Conservation (phyloP, 352 stramenopile species). For the Globisporangium carolinianum region DNA sequence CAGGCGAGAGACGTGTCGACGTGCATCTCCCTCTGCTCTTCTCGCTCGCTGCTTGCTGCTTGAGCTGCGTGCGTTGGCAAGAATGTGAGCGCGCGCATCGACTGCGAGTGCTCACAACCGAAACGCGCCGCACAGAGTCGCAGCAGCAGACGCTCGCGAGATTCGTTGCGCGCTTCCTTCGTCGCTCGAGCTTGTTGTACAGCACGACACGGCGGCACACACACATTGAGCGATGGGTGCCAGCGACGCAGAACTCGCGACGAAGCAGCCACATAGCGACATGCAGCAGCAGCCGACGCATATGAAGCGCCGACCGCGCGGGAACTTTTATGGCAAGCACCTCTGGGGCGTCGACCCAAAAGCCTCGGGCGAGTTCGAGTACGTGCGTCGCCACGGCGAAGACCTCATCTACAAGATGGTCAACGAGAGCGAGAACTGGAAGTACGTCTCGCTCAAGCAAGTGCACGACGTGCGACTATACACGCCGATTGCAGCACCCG, state of each 20-base stretch:
- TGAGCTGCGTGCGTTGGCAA: no score
- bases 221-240: neutral
- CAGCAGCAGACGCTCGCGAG: no score
- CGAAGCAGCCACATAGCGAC: neutral
- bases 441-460: conserved; percentile 49
- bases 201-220: neutral
- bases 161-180: no score
- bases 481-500: conserved; percentile 25
- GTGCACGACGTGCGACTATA: conserved; percentile 65
- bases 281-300: neutral
- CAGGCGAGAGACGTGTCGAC: no score
- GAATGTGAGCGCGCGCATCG: no score
- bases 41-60: no score
- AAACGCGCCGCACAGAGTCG: no score
- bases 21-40: no score
- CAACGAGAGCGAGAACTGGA: conserved; percentile 38
- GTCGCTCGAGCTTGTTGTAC: no score
- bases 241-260: neutral
- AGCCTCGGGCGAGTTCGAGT: conserved; percentile 39
- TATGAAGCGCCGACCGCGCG: conserved; percentile 11
- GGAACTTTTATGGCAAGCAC: conserved; percentile 25
- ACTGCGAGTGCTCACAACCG: no score
- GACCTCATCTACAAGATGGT: conserved; percentile 31
- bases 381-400: conserved; percentile 46
- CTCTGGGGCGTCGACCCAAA: conserved; percentile 34